A percentile compares a stretch with the other conserved stretches of the same genome.
Evolutionary conservation across 495 filamentous ascomycete genomes (phyloP).

Genomic region (Aspergillus saccharolyticus): DNA sequence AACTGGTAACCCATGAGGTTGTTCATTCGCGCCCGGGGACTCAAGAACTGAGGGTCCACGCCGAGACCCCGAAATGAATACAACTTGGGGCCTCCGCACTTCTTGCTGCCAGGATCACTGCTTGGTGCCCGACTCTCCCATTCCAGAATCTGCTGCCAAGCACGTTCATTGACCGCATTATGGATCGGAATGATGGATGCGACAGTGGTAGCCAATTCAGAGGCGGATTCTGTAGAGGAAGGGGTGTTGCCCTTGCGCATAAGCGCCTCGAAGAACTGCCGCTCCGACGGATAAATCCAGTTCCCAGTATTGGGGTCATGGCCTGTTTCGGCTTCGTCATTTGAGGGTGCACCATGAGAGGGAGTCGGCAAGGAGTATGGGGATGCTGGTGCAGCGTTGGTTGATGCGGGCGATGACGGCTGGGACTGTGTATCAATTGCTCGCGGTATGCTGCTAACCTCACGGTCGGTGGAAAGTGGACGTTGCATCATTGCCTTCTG

Average conservation of each 20-base stretch:
- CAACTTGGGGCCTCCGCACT: constrained; percentile 75
- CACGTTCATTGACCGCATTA: constrained; percentile 92
- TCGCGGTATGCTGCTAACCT: constrained; percentile 79
- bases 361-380: constrained; percentile 27
- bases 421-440: constrained; percentile 38
- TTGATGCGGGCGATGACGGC: constrained; percentile 24
- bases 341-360: constrained; percentile 52
- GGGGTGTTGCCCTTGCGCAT: constrained; percentile 65
- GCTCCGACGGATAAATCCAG: constrained; percentile 96
- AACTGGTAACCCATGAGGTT: constrained; percentile 77
- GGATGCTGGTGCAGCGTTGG: constrained; percentile 25
- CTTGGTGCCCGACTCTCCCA: constrained; percentile 68
- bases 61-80: constrained; percentile 73
- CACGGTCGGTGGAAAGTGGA: constrained; percentile 54
- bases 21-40: constrained; percentile 76
- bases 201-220: constrained; percentile 63
- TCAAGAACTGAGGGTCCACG: constrained; percentile 60
- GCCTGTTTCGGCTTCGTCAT: constrained; percentile 68
- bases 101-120: constrained; percentile 49
- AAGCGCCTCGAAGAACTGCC: constrained; percentile 94
- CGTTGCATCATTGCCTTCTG: constrained; percentile 39
- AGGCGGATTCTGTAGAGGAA: constrained; percentile 32
- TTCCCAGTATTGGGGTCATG: constrained; percentile 62
- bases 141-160: constrained; percentile 74
- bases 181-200: constrained; percentile 91